A percentile compares a stretch with the other conserved stretches of the same genome.
Evolutionary conservation across 352 stramenopile genomes (phyloP).

Genomic region (Pythium coloratum): DNA sequence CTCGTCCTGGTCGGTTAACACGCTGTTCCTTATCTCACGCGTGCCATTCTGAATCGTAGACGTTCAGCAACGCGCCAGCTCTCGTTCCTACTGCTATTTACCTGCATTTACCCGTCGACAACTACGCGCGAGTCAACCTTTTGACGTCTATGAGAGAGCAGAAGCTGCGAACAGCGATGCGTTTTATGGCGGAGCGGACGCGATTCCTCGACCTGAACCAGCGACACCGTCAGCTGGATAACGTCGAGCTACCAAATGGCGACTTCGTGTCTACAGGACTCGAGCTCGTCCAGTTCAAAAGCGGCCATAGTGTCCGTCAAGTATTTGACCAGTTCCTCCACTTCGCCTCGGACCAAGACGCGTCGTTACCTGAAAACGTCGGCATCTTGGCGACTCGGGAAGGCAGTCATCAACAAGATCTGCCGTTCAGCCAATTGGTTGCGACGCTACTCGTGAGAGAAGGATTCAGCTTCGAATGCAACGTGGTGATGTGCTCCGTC

Average conservation of each 20-base stretch:
- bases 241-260: neutral
- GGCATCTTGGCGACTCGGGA: neutral
- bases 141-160: neutral
- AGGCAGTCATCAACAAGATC: neutral
- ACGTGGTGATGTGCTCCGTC: neutral
- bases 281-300: slow-evolving; percentile 12
- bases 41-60: neutral
- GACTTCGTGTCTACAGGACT: neutral
- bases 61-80: neutral
- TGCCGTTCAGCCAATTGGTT: no score
- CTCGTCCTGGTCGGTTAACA: no score
- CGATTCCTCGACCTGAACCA: slow-evolving; percentile 8
- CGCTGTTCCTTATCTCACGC: no score
- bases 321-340: slow-evolving; percentile 13
- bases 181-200: slow-evolving; percentile 12
- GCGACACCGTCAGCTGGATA: neutral
- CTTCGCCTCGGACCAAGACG: neutral
- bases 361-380: neutral
- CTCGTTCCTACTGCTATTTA: neutral
- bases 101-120: slow-evolving; percentile 9
- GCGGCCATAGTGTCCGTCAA: slow-evolving; percentile 11
- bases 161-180: slow-evolving; percentile 1
- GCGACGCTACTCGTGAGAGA: neutral
- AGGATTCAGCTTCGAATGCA: neutral
- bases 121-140: neutral